Base-by-base conservation (phyloP, 108 stramenopile species). In the Epipyxis sp. region DNA sequence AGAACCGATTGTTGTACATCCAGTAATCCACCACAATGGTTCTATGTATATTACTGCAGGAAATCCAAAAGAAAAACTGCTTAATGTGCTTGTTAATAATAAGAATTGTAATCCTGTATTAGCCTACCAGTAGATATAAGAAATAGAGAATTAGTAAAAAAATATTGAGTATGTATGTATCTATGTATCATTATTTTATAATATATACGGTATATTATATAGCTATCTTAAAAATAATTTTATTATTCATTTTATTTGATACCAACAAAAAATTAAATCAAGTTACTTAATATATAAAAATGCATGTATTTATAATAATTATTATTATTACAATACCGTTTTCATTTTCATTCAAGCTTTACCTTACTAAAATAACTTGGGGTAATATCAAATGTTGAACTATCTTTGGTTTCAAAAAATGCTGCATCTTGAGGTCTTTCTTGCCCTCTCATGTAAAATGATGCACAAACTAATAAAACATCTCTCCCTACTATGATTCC, bases 361-460 rank as follows among this genome's bases (percentile, higher is more conserved):
- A 50, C 61, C 35, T 65, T 65, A 25, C 61, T 65, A 32, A 65
- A 6, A 65, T 35, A 6, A 37, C 61, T 65, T 16, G 61, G 61
- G 6, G 34, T 32, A 37, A 65, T 65, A 3, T 35, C 13, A 32
- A 65, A 3, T 6, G 27, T 65, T 32, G 61, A 6, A 37, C 34
- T 29, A 29, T 65, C 61, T 6, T 32, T 32, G 13, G 20, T 50
- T 10, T 65, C 61, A 37, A 65, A 65, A 32, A 65, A 13, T 10
- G 13, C 61, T 37, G 27, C 34, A 37, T 65, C 25, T 3, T 3
- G 10, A 35, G 61, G 61, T 37, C 34, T 65, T 10, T 65, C 61
- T 10, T 6, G 25, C 13, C 20, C 30, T 65, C 61, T 16, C 20
- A 65, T 29, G 34, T 13, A 13, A 25, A 65, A 29, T 13, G 61